Percentiles rank a stretch among this genome's conserved stretches.
Conservation (phyloP, 345 rosid genomes). For the Syzygium aqueum region DNA sequence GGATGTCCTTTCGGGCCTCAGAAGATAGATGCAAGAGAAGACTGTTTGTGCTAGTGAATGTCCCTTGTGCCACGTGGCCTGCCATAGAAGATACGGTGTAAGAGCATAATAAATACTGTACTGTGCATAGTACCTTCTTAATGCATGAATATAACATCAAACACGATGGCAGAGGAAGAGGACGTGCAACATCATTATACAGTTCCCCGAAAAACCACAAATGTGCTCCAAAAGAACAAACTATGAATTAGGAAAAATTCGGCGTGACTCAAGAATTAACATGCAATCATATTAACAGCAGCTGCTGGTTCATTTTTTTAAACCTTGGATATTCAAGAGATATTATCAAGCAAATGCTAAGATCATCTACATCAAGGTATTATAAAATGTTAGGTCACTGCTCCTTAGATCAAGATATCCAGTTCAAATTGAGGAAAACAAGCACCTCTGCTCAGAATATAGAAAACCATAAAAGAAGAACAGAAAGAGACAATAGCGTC, state of each 20-base stretch:
- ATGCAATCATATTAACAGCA: background rate
- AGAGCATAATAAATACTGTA: background rate
- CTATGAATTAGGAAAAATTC: background rate
- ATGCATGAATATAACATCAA: background rate
- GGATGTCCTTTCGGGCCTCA: conserved; percentile 85
- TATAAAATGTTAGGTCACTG: background rate
- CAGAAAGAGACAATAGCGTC: background rate
- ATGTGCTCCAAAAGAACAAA: background rate
- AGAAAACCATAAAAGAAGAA: background rate
- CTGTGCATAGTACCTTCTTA: background rate
- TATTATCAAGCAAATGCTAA: background rate
- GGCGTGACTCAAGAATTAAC: background rate
- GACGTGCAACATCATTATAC: background rate
- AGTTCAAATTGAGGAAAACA: background rate
- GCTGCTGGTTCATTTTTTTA: background rate
- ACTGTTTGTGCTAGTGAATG: conserved; percentile 98
- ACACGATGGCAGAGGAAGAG: background rate
- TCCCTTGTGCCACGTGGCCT: conserved; percentile 99
- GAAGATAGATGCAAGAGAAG: conserved; percentile 91
- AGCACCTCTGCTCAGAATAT: background rate
- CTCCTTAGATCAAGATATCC: background rate
- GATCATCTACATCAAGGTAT: background rate
- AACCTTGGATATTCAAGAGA: background rate
- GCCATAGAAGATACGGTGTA: conserved; percentile 13
- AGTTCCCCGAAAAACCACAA: background rate